Evolutionary conservation across 164 flowering plant species (phyloP), one percentile per base, ranked within the genome.

Genomic region (Stephania yunnanensis): DNA sequence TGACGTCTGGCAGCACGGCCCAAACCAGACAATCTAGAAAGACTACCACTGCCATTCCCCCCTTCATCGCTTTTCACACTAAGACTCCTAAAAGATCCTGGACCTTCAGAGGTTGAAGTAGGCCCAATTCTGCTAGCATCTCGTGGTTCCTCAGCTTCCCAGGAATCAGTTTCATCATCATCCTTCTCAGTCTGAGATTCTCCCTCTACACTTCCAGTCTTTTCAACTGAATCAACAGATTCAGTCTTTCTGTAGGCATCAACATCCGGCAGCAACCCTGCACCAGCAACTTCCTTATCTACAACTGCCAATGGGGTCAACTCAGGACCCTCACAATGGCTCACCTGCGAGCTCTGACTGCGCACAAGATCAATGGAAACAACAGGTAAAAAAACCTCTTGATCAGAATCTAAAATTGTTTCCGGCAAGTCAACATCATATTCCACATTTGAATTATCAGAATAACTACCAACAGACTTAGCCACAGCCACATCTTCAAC

Each of bases 1-100:
- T 92, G 94, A 17, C 94, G 93, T 73, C 99, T 86, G 44, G 92
- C 95, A 58, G 97, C 93, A 82, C 99, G 97, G 19, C 97, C 98
- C 81, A 95, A 83, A 48, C 99, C 99, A 45, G 93, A 89, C 75
- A 94, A 78, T 85, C 94, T 89, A 36, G 99, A 94, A 72, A 94
- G 97, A 77, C 98, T 96, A 71, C 94, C 99, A 58, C 86, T 76
- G 45, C 96, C 91, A 81, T 68, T 87, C 29, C 92, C 89, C 20
- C 87, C 83, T 19, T 96, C 99, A 72, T 96, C 99, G 74, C 81
- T 80, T 87, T 88, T 96, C 36, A 91, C 92, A 82, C 89, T 82
- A 45, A 87, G 83, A 85, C 92, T 94, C 82, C 89, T 84, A 71
- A 87, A 91, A 71, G 97, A 92, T 75, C 85, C 86, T 10, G 96